Conservation (phyloP, 2,329 filamentous ascomycete species). For the Calonectria pseudoturangicola region DNA sequence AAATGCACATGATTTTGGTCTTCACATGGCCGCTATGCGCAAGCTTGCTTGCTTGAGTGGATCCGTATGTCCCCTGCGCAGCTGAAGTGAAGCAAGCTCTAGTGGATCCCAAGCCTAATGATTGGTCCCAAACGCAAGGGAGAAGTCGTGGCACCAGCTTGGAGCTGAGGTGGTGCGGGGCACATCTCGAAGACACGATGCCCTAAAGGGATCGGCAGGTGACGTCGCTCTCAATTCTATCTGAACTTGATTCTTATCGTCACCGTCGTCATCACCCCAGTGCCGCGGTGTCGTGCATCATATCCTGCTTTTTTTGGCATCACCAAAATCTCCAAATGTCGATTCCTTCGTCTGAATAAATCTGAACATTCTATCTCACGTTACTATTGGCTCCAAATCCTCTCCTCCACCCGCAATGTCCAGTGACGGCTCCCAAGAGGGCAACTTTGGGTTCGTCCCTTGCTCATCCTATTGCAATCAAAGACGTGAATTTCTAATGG, state of each 20-base stretch:
- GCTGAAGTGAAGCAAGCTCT: slow-evolving; percentile 36
- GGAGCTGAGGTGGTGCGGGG: slow-evolving; percentile 35
- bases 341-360: background rate
- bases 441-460: slow-evolving; percentile 65
- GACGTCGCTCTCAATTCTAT: slow-evolving; percentile 47
- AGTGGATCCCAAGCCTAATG: slow-evolving; percentile 12
- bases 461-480: background rate
- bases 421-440: slow-evolving; percentile 53
- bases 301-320: slow-evolving; percentile 42
- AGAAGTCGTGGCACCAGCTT: slow-evolving; percentile 17
- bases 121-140: slow-evolving; percentile 16
- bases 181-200: slow-evolving; percentile 27
- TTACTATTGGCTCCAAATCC: too few species aligned
- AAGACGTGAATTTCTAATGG: slow-evolving; percentile 31
- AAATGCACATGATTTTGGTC: background rate
- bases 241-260: slow-evolving; percentile 52
- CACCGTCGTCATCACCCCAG: slow-evolving; percentile 34
- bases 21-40: background rate
- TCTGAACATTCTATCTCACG: background rate
- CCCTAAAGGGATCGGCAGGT: slow-evolving; percentile 43
- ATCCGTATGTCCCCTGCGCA: slow-evolving; percentile 13
- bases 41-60: slow-evolving; percentile 13
- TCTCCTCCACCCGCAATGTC: slow-evolving; percentile 56
- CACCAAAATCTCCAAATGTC: background rate
- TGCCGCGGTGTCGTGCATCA: slow-evolving; percentile 41